Base-by-base conservation (phyloP, 108 stramenopile genomes). In the Nitzschia palea region DNA sequence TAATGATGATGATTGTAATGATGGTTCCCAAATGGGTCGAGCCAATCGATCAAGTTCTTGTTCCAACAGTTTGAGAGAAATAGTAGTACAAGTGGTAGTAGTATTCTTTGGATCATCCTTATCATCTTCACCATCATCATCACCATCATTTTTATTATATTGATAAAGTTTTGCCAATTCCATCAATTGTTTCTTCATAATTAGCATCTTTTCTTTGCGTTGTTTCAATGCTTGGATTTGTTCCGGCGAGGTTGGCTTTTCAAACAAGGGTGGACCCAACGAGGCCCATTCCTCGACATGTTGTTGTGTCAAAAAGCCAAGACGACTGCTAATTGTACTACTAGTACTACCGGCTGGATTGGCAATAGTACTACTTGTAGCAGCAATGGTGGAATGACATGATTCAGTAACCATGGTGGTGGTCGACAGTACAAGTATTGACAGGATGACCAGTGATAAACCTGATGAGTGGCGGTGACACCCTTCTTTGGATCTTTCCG, bases 271-370 rank as follows among this genome's bases (percentile, higher is more conserved):
- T 0, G 65, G 52, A 23, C 65, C 65, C 6, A 65, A 65, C 30
- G 65, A 51, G 25, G 65, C 65, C 65, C 65, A 65, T 48, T 45
- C 52, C 35, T 45, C 65, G 9, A 65, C 43, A 22, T 64, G 62
- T 50, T 64, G 42, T 14, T 17, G 9, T 31, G 62, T 64, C 8
- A 61, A 61, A n/a, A n/a, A n/a, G n/a, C n/a, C n/a, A n/a, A n/a
- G n/a, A n/a, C n/a, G n/a, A n/a, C n/a, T 8, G n/a, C 23, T 8
- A 20, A 22, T 18, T 51, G 50, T n/a, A n/a, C n/a, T n/a, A n/a
- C n/a, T n/a, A n/a, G n/a, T n/a, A n/a, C n/a, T n/a, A n/a, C n/a
- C n/a, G n/a, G n/a, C n/a, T n/a, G n/a, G n/a, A n/a, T n/a, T n/a
- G n/a, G n/a, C n/a, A n/a, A n/a, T n/a, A n/a, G n/a, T n/a, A n/a